Evolutionary conservation across 2,329 filamentous ascomycete species (phyloP), one percentile per base, ranked within the genome.

Genomic region (Ascochyta clinopodiicola): DNA sequence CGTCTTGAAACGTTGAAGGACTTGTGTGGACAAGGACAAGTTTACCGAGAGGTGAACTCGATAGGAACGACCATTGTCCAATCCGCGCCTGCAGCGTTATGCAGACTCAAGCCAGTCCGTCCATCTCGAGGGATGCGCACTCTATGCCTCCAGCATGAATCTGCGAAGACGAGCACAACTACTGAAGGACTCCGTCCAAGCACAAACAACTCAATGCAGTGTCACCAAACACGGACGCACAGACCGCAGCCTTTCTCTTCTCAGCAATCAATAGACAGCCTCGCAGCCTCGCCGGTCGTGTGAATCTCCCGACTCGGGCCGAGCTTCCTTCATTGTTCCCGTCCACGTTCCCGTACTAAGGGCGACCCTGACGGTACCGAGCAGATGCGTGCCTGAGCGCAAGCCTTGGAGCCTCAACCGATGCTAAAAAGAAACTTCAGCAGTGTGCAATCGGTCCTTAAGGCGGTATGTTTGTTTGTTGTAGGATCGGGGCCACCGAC

Each of bases 251-350:
- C 29, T 25, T 51, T 47, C 46, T 15, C 22, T 56, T 56, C 24
- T 38, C 1, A 51, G 52, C 24, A 51, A 51, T 56, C 52, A 56
- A 56, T 56, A 56, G 15, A 15, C 40, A 45, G 42, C 46, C 52
- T 55, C 51, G 51, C 40, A 37, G 52, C 37, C 42, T 56, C 36
- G 46, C 52, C 43, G 43, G 24, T n/a, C 40, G 45, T 45, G 45
- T 51, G 36, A 50, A 56, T 51, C 52, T 47, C 46, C 46, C 52
- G 52, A 56, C 47, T 56, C 52, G 52, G 52, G 42, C 52, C 52
- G 52, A 56, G 31, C 52, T 47, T 43, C 52, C 42, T 56, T 56
- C 47, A 43, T 46, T 46, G 46, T 25, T 51, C 52, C 52, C 42
- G 52, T 42, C 42, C 32, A 42, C 40, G 52, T 45, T 56, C 43